Evolutionary conservation across 495 filamentous ascomycete species (phyloP).

Genomic region (Penicillium daleae): DNA sequence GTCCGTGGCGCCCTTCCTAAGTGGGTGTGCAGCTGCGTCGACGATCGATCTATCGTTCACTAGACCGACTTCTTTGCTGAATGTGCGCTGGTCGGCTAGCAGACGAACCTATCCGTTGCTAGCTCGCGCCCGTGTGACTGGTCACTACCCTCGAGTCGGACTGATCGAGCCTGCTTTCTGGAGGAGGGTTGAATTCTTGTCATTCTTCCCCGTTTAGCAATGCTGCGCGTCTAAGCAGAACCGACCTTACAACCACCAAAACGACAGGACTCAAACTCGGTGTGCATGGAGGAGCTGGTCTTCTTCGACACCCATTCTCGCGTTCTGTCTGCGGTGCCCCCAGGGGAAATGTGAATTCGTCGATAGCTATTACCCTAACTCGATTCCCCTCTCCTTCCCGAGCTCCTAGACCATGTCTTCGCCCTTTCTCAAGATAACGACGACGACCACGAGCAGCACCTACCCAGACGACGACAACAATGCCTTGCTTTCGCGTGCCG

Average conservation of each 20-base stretch:
- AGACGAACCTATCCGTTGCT: neutral
- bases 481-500: slow-evolving; percentile 39
- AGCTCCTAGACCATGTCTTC: slow-evolving; percentile 40
- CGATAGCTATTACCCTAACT: slow-evolving; percentile 20
- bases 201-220: slow-evolving; percentile 19
- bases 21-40: slow-evolving; percentile 21
- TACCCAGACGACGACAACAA: slow-evolving; percentile 33
- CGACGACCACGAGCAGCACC: slow-evolving; percentile 15
- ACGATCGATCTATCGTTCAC: slow-evolving; percentile 26
- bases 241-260: slow-evolving; percentile 5
- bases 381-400: slow-evolving; percentile 8
- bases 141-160: slow-evolving; percentile 6
- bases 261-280: slow-evolving; percentile 17
- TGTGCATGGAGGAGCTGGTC: slow-evolving; percentile 51
- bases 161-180: slow-evolving; percentile 6
- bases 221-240: slow-evolving; percentile 32
- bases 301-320: slow-evolving; percentile 37
- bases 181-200: neutral
- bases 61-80: slow-evolving; percentile 17
- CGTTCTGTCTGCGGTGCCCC: slow-evolving; percentile 26
- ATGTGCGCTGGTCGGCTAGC: neutral
- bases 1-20: slow-evolving; percentile 19
- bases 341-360: slow-evolving; percentile 37
- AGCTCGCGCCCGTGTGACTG: slow-evolving; percentile 11
- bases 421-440: slow-evolving; percentile 29